A percentile compares a stretch with the other conserved stretches of the same genome.
These are phyloP conservation scores for Pholiota adiposa DNA, from an alignment of 1,284 basidiomycete genomes.

Conservation along the genomic window DNA sequence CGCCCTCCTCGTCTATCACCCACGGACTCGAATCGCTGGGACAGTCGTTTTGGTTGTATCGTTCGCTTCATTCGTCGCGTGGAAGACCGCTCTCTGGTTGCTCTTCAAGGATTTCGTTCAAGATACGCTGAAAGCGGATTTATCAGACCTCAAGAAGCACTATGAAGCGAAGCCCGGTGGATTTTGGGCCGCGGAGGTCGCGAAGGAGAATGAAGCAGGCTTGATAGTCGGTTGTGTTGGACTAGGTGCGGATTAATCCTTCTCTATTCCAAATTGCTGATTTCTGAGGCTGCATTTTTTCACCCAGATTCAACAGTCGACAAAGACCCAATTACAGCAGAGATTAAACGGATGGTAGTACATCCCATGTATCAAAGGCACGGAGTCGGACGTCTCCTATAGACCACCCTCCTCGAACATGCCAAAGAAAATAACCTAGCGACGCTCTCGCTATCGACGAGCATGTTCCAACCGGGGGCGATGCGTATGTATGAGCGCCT, in stretches of 20 bases:
- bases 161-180: conserved; percentile 7
- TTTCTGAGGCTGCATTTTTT: not conserved
- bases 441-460: not conserved
- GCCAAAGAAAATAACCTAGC: not conserved
- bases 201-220: not conserved
- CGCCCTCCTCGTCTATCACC: not conserved
- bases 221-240: conserved; percentile 14
- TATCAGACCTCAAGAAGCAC: conserved; percentile 7
- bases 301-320: conserved; percentile 1
- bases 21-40: not conserved
- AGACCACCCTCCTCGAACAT: conserved; percentile 2
- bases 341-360: conserved; percentile 12
- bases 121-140: not conserved
- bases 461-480: not conserved
- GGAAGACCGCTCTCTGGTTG: not conserved
- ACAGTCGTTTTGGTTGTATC: not conserved
- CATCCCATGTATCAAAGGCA: conserved; percentile 2
- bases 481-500: not conserved
- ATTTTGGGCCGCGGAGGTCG: conserved; percentile 15
- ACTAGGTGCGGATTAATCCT: conserved; percentile 2
- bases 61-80: not conserved
- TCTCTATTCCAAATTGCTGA: not conserved
- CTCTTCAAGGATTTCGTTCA: not conserved
- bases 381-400: conserved; percentile 2
- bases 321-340: conserved; percentile 3